Conservation (phyloP, 2,329 filamentous ascomycete genomes). For the Truncatella angustata region DNA sequence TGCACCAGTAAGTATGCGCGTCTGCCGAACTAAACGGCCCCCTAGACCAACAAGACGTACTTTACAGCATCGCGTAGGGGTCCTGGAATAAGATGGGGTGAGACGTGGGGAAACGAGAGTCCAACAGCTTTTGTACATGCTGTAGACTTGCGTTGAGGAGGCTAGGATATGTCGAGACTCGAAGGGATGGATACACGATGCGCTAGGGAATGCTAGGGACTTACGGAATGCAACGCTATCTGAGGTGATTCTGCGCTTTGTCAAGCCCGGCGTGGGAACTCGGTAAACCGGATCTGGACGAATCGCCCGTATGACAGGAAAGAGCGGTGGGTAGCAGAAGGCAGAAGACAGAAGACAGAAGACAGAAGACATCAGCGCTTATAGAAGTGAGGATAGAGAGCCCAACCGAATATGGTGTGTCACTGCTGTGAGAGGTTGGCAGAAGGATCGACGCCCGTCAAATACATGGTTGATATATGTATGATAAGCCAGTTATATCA, state of each 20-base stretch:
- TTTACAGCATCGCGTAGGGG: too few relatives aligned
- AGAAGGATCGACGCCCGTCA: neutral
- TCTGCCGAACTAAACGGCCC: slow-evolving; percentile 1
- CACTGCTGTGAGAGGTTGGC: neutral
- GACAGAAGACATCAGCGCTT: too few relatives aligned
- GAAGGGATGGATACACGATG: neutral
- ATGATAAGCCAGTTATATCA: neutral
- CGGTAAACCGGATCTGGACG: slow-evolving; percentile 3
- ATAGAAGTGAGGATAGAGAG: neutral
- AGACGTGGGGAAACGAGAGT: slow-evolving; percentile 3
- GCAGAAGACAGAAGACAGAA: neutral
- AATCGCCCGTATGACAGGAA: slow-evolving; percentile 1
- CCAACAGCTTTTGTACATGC: slow-evolving; percentile 2
- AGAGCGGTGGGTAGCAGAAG: neutral
- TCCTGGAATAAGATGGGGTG: neutral
- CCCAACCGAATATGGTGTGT: neutral
- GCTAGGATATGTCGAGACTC: neutral
- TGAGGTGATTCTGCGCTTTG: neutral
- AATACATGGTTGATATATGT: neutral
- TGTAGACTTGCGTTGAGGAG: neutral
- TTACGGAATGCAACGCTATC: neutral
- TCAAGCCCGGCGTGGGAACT: neutral
- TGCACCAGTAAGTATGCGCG: slow-evolving; percentile 9
- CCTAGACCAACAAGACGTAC: neutral
- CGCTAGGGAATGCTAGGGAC: slow-evolving; percentile 2